Evolutionary conservation across 2,329 filamentous ascomycete species (phyloP).

Genomic region (Penicillium sp.): DNA sequence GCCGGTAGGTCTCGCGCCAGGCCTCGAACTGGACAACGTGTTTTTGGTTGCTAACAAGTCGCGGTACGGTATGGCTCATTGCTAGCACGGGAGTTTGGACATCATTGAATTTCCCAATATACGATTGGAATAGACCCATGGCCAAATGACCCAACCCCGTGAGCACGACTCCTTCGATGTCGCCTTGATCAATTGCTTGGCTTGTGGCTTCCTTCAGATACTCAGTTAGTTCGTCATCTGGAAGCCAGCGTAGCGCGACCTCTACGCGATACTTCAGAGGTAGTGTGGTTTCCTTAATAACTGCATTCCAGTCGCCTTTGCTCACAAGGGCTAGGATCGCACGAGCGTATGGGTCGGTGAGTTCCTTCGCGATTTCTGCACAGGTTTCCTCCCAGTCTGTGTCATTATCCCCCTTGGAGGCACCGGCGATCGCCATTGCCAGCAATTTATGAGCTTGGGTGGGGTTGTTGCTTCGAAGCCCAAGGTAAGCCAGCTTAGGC

Average conservation of each 20-base stretch:
- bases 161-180: constrained; percentile 62
- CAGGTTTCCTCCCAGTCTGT: constrained; percentile 62
- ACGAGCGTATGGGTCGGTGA: constrained; percentile 61
- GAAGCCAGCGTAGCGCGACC: constrained; percentile 56
- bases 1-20: constrained; percentile 63
- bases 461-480: constrained; percentile 55
- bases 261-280: constrained; percentile 62
- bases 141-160: constrained; percentile 60
- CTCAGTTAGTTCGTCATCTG: constrained; percentile 48
- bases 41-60: constrained; percentile 56
- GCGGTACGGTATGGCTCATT: constrained; percentile 58
- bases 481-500: constrained; percentile 57
- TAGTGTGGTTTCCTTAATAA: constrained; percentile 58
- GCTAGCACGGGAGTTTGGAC: constrained; percentile 63
- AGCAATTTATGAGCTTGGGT: constrained; percentile 57
- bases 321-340: constrained; percentile 62
- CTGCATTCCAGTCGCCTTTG: constrained; percentile 59
- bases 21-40: constrained; percentile 55
- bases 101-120: constrained; percentile 60
- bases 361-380: constrained; percentile 61
- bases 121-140: constrained; percentile 61
- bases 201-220: constrained; percentile 57
- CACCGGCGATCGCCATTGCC: constrained; percentile 53
- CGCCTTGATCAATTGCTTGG: constrained; percentile 54
- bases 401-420: constrained; percentile 49